These are phyloP conservation scores for Geoglossum glabrum DNA, from an alignment of 495 filamentous ascomycete genomes.

Conservation along the genomic window DNA sequence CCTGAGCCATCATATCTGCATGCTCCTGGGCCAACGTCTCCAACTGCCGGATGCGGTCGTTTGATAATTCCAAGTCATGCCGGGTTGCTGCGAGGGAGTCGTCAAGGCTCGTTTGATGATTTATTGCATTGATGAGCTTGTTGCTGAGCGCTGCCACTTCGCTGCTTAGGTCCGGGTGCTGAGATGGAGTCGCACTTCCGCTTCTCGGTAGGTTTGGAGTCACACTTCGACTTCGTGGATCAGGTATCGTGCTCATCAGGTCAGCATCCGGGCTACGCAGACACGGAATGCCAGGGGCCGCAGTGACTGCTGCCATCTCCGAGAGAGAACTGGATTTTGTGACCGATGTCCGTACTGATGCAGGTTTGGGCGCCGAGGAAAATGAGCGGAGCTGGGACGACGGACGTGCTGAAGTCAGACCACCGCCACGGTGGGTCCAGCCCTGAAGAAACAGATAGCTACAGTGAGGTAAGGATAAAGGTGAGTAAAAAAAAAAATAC, in stretches of 20 bases:
- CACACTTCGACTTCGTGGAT: conserved; percentile 23
- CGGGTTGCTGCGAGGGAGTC: conserved; percentile 66
- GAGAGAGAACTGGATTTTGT: conserved; percentile 1
- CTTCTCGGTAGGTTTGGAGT: conserved; percentile 19
- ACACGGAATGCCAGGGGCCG: not conserved
- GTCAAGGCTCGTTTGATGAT: conserved; percentile 84
- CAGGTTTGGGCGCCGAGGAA: not conserved
- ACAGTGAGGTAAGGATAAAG: not conserved
- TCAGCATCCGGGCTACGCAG: conserved; percentile 1
- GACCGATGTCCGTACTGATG: not conserved
- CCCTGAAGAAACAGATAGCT: not conserved
- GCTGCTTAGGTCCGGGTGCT: conserved; percentile 61
- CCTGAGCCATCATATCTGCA: conserved; percentile 46
- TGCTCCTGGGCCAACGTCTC: conserved; percentile 50
- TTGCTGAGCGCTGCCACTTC: conserved; percentile 85
- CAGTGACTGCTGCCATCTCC: not conserved
- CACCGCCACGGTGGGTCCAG: not conserved
- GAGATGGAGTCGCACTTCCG: conserved; percentile 21
- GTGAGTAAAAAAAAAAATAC: not conserved
- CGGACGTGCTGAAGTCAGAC: not conserved
- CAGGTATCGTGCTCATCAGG: conserved; percentile 27
- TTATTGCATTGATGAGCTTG: conserved; percentile 92
- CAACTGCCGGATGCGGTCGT: conserved; percentile 42
- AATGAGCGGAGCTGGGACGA: not conserved
- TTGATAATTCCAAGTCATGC: conserved; percentile 62